Conservation (phyloP, 2,329 filamentous ascomycete species). For the Hypoxylon sp. region DNA sequence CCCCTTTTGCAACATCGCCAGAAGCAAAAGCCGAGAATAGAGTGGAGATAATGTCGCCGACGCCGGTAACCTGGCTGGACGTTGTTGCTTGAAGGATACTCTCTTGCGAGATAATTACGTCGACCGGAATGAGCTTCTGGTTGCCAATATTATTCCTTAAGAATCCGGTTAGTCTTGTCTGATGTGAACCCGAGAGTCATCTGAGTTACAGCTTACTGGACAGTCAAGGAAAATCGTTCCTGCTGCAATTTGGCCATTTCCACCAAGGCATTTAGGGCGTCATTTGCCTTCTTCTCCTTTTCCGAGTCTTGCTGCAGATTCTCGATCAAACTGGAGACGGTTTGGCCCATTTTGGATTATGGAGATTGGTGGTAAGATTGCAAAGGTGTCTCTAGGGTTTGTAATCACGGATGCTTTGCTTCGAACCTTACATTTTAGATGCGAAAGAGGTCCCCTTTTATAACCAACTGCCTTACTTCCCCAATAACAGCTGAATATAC, state of each 20-base stretch:
- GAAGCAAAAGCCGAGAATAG: constrained; percentile 1
- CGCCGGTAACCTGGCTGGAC: constrained; percentile 1
- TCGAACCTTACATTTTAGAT: not conserved
- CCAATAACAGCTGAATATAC: not conserved
- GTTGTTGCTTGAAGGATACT: not conserved
- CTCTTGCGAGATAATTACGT: not conserved
- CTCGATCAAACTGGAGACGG: constrained; percentile 4
- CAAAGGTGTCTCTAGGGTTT: not conserved
- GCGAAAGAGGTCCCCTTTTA: not conserved
- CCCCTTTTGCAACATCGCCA: not conserved
- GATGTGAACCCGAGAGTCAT: not conserved
- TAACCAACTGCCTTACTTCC: not conserved
- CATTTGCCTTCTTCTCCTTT: constrained; percentile 7
- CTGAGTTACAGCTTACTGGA: not conserved
- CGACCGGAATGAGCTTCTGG: not conserved
- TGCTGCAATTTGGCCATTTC: constrained; percentile 3
- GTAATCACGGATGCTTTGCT: not conserved
- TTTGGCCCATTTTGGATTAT: constrained; percentile 4
- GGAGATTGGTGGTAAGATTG: not conserved
- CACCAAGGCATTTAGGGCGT: not conserved
- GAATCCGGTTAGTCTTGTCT: not conserved
- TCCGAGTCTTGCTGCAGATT: not conserved
- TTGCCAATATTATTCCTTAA: constrained; percentile 2
- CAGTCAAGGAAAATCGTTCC: not conserved
- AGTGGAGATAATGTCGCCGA: not conserved